Evolutionary conservation across 169 alveolate species (phyloP), one percentile per base, ranked within the genome.

Genomic region (Plasmodium vinckei): DNA sequence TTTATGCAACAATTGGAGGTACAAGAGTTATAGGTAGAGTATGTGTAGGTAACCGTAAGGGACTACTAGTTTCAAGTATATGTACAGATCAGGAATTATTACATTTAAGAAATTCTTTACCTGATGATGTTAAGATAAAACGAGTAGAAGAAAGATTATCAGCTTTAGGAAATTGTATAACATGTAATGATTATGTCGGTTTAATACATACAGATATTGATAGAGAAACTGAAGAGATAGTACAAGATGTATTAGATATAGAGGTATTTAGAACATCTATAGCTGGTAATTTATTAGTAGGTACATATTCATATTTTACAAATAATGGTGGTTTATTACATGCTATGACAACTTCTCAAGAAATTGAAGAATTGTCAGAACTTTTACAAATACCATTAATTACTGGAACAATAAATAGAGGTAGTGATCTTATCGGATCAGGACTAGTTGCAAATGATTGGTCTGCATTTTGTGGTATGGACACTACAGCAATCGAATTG

Each of bases 371-470:
- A 88, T 92, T 98, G 23, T 96, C 99, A 19, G 98, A 97, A 89
- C 92, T 98, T 7, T 84, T 98, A 23, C 98, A 99, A 94, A 92
- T 95, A 1, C 99, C 99, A 1, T 92, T 99, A 57, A 98, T 99
- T 15, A 99, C 99, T 15, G 99, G 99, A 47, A 99, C 99, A 0
- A 97, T 99, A 47, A 99, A 99, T 92, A 96, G 99, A 77, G 99
- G 99, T 25, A 96, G 99, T 25, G 99, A 97, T 87, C 98, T 98
- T 15, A 94, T 98, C 71, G 97, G 97, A 7, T 95, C 96, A n/a
- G 97, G 97, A 0, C 91, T 98, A 42, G 98, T 98, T 53, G 99
- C 98, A 15, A 99, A 99, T 93, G 99, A 99, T 92, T 98, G 99
- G 99, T 97, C 98, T 7, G 99, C 99, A 9, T 98, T 99, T 91